phyloP scores from a whole-genome alignment of 2,329 filamentous ascomycete genomes.

The Microcera coccophila region DNA sequence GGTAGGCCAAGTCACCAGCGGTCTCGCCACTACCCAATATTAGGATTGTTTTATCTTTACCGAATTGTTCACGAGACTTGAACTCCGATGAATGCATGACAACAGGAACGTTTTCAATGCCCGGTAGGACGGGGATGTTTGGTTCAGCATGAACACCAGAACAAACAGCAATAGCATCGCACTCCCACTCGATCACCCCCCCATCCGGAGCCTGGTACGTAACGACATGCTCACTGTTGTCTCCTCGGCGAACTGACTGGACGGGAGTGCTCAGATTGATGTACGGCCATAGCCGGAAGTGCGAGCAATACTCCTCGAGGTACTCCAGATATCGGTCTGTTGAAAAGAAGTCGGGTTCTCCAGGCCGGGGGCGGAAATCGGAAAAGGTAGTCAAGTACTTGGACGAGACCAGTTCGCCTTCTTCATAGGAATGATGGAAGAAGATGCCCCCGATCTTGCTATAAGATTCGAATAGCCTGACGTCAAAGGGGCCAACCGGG shows the following conservation, averaged over 20 bases:
- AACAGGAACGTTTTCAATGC: slow-evolving; percentile 32
- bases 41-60: slow-evolving; percentile 36
- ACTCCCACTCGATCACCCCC: slow-evolving; percentile 28
- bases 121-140: slow-evolving; percentile 34
- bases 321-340: slow-evolving; percentile 37
- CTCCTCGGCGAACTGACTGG: slow-evolving; percentile 18
- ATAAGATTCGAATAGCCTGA: slow-evolving; percentile 41
- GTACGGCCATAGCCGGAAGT: slow-evolving; percentile 36
- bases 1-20: slow-evolving; percentile 38
- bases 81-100: slow-evolving; percentile 42
- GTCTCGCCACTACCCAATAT: slow-evolving; percentile 43
- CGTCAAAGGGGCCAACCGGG: slow-evolving; percentile 35
- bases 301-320: slow-evolving; percentile 36
- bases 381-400: slow-evolving; percentile 45
- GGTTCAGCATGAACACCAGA: slow-evolving; percentile 40
- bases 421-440: slow-evolving; percentile 30
- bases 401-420: slow-evolving; percentile 38
- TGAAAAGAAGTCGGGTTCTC: slow-evolving; percentile 41
- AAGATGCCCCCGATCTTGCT: slow-evolving; percentile 42
- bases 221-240: slow-evolving; percentile 23
- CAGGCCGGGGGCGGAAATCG: slow-evolving; percentile 37
- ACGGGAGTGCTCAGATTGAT: slow-evolving; percentile 35
- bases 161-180: slow-evolving; percentile 43
- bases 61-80: slow-evolving; percentile 39
- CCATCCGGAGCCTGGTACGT: slow-evolving; percentile 13